phyloP scores from a whole-genome alignment of 1,284 basidiomycete genomes.

The Ceratobasidium sp. region DNA sequence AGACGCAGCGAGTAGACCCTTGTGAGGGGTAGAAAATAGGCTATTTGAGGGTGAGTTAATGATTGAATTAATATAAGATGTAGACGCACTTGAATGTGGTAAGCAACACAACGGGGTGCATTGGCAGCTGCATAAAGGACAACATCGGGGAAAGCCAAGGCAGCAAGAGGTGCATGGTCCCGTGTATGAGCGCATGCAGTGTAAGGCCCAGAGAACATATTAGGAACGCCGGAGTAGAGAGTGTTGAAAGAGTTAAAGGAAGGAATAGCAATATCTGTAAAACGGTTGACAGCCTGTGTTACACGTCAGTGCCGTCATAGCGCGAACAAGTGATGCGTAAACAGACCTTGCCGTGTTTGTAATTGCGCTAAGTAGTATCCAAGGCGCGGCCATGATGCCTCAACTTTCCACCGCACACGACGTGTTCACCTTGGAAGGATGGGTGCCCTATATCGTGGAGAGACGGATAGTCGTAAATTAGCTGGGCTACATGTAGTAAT shows the following conservation, averaged over 20 bases:
- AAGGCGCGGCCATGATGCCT: constrained; percentile 32
- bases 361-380: constrained; percentile 44
- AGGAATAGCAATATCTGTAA: constrained; percentile 86
- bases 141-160: constrained; percentile 65
- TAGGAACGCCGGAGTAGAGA: constrained; percentile 83
- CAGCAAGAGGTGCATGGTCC: constrained; percentile 48
- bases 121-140: constrained; percentile 80
- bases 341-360: constrained; percentile 45
- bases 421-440: neutral
- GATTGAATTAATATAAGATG: constrained; percentile 67
- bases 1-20: constrained; percentile 61
- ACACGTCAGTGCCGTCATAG: constrained; percentile 10
- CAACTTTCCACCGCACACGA: constrained; percentile 9
- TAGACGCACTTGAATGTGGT: constrained; percentile 74
- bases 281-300: constrained; percentile 62
- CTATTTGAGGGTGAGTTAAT: constrained; percentile 59
- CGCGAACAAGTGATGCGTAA: neutral
- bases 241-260: constrained; percentile 82
- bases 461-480: neutral
- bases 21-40: constrained; percentile 54
- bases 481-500: neutral
- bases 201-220: constrained; percentile 83
- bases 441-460: neutral
- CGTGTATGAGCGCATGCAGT: constrained; percentile 58
- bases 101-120: constrained; percentile 83